These are phyloP conservation scores for Aspergillus candidus DNA, from an alignment of 2,329 filamentous ascomycete species.

Conservation along the genomic window DNA sequence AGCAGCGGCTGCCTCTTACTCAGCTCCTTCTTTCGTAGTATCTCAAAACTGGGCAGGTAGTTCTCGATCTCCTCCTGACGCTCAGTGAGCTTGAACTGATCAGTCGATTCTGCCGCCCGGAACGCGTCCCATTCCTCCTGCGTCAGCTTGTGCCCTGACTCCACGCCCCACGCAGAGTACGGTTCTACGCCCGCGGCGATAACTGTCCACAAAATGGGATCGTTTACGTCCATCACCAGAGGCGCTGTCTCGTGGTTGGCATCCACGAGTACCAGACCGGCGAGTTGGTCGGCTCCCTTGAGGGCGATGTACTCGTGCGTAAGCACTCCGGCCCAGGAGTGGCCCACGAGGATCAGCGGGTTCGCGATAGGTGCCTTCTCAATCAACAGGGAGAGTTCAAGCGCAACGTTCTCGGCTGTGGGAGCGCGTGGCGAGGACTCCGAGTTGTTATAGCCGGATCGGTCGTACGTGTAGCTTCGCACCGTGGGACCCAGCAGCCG, in stretches of 20 bases:
- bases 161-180: constrained; percentile 13
- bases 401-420: constrained; percentile 9
- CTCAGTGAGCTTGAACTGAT: constrained; percentile 8
- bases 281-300: constrained; percentile 6
- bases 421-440: constrained; percentile 7
- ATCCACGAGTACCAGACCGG: constrained; percentile 14
- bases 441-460: constrained; percentile 10
- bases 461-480: constrained; percentile 12
- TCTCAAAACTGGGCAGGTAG: constrained; percentile 19
- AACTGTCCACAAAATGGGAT: constrained; percentile 8
- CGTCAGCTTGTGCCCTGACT: constrained; percentile 3
- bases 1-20: constrained; percentile 20
- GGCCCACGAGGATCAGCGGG: constrained; percentile 12
- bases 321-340: constrained; percentile 14
- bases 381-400: constrained; percentile 8
- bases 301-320: constrained; percentile 12
- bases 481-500: constrained; percentile 5
- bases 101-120: constrained; percentile 11
- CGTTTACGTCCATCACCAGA: constrained; percentile 9
- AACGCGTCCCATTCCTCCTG: constrained; percentile 11
- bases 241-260: constrained; percentile 14
- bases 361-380: constrained; percentile 4
- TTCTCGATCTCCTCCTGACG: constrained; percentile 2
- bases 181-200: constrained; percentile 12
- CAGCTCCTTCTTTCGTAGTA: constrained; percentile 22